Evolutionary conservation across 306 rosid species (phyloP).

Genomic region (Begonia loranthoides): DNA sequence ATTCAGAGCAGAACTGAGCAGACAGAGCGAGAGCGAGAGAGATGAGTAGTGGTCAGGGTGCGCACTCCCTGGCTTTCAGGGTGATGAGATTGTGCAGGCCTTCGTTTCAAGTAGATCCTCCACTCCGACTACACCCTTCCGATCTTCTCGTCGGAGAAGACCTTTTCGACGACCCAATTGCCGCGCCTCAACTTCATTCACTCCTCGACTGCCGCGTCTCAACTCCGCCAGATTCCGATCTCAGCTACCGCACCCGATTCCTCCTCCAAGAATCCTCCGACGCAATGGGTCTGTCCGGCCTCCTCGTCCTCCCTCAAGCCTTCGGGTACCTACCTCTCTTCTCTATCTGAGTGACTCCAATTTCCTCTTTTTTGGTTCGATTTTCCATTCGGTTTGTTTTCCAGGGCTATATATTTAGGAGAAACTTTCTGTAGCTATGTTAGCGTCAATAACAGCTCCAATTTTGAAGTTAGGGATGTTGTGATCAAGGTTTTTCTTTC

Average conservation of each 20-base stretch:
- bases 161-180: constrained; percentile 55
- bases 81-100: constrained; percentile 91
- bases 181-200: constrained; percentile 27
- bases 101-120: constrained; percentile 75
- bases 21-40: constrained; percentile 1
- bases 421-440: constrained; percentile 95
- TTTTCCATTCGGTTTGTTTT: background rate
- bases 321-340: constrained; percentile 40
- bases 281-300: constrained; percentile 84
- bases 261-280: constrained; percentile 64
- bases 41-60: constrained; percentile 34
- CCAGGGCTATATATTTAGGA: constrained; percentile 91
- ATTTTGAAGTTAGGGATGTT: constrained; percentile 69
- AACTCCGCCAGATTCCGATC: constrained; percentile 38
- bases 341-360: background rate
- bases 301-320: constrained; percentile 96
- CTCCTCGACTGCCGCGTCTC: constrained; percentile 16
- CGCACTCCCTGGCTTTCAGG: constrained; percentile 78
- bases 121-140: constrained; percentile 63
- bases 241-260: constrained; percentile 49
- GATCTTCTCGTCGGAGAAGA: constrained; percentile 90
- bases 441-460: constrained; percentile 89
- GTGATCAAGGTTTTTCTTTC: constrained; percentile 46
- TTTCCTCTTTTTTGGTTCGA: background rate
- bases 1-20: too few relatives aligned